phyloP scores from a whole-genome alignment of 805 yeast species.

The Wickerhamiella spandovensis region DNA sequence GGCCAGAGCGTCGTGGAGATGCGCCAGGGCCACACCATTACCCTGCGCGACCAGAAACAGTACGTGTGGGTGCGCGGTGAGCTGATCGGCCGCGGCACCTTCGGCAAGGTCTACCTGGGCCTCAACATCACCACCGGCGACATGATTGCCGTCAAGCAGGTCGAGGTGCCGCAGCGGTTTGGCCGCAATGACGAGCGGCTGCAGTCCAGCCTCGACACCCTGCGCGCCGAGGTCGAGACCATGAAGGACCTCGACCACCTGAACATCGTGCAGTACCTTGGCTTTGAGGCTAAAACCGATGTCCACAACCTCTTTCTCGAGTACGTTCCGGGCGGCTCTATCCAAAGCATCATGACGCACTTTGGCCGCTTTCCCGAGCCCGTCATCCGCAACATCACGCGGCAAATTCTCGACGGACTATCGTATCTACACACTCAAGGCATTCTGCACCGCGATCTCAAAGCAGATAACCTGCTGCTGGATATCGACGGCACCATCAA shows the following conservation, averaged over 20 bases:
- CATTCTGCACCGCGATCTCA: constrained; percentile 83
- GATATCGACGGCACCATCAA: constrained; percentile 91
- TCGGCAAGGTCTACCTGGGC: constrained; percentile 86
- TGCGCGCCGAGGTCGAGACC: constrained; percentile 83
- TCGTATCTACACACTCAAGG: constrained; percentile 81
- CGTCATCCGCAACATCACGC: constrained; percentile 55
- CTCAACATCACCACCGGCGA: constrained; percentile 94
- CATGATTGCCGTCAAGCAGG: constrained; percentile 97
- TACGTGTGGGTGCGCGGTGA: constrained; percentile 98
- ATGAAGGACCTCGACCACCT: constrained; percentile 87
- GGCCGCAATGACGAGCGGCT: neutral
- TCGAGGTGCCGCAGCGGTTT: constrained; percentile 27
- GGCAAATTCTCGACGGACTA: constrained; percentile 72
- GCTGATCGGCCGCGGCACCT: constrained; percentile 89
- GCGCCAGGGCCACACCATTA: constrained; percentile 50
- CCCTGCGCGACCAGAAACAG: constrained; percentile 52
- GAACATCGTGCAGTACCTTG: constrained; percentile 90
- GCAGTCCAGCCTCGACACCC: constrained; percentile 60
- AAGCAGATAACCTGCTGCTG: constrained; percentile 79
- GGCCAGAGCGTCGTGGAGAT: constrained; percentile 82
- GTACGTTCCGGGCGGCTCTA: constrained; percentile 96
- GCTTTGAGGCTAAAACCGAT: constrained; percentile 66
- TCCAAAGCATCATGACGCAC: constrained; percentile 68
- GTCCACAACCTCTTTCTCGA: constrained; percentile 82
- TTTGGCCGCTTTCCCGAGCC: constrained; percentile 78